These are phyloP conservation scores for Thelephora ganbajun DNA, from an alignment of 768 basidiomycete genomes.

Conservation along the genomic window DNA sequence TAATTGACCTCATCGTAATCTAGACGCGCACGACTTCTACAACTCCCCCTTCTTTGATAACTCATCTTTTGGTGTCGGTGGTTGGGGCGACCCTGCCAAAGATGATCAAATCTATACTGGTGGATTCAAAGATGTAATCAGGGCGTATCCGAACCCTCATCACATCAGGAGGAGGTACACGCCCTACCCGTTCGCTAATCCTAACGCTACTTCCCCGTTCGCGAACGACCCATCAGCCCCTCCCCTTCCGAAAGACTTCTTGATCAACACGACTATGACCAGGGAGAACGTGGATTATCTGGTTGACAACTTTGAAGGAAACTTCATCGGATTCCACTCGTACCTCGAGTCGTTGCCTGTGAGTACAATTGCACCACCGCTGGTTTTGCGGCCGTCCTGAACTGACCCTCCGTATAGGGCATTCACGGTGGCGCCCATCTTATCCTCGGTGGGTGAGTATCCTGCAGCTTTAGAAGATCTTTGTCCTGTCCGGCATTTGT, in stretches of 20 bases:
- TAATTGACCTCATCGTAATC: neutral
- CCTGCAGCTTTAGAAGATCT: too few relatives aligned
- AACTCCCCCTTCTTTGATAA: slow-evolving; percentile 13
- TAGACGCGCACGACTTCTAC: slow-evolving; percentile 13
- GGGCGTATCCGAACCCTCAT: slow-evolving; percentile 21
- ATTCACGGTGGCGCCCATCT: slow-evolving; percentile 19
- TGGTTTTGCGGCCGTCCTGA: neutral
- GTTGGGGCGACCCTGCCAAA: slow-evolving; percentile 13
- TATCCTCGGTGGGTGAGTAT: slow-evolving; percentile 18
- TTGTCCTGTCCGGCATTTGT: too few relatives aligned
- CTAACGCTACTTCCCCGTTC: too few relatives aligned
- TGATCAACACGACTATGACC: slow-evolving; percentile 16
- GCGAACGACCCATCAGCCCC: too few relatives aligned
- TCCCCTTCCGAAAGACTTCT: too few relatives aligned
- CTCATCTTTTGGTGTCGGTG: slow-evolving; percentile 13
- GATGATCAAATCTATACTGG: slow-evolving; percentile 15
- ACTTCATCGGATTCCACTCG: slow-evolving; percentile 19
- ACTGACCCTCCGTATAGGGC: slow-evolving; percentile 12
- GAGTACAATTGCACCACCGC: too few relatives aligned
- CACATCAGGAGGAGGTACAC: slow-evolving; percentile 20
- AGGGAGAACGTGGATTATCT: slow-evolving; percentile 11
- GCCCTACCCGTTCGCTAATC: slow-evolving; percentile 14
- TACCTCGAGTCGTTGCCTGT: slow-evolving; percentile 16
- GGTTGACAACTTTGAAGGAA: slow-evolving; percentile 15
- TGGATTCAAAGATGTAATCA: slow-evolving; percentile 14